Evolutionary conservation across 768 basidiomycete genomes (phyloP), one percentile per base, ranked within the genome.

Genomic region (Kwoniella bestiolae): DNA sequence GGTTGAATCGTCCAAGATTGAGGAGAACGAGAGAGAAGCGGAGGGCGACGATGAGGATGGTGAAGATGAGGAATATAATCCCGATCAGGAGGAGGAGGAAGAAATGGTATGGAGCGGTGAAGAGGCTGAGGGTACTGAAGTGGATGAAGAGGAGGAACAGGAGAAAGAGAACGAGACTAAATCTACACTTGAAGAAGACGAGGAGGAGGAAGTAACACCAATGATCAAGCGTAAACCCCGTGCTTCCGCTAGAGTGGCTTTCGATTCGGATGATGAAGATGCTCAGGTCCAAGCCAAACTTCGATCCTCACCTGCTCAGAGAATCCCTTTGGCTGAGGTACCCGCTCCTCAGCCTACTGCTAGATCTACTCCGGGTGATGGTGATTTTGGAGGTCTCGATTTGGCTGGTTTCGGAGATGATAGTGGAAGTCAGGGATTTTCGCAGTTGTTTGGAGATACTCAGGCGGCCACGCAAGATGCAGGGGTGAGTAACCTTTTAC

Each of bases 381-480:
- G 16, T 31, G 63, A 46, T 11, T 59, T 65, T 52, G 63, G 63
- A 16, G 51, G 63, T 21, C 50, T 69, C 34, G 74, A 72, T 47
- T 57, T 76, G 2, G 73, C 44, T 55, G 78, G 73, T 8, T 72
- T 72, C 21, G 70, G 67, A 3, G 63, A 57, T 9, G 61, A 46
- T 34, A 56, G 57, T 5, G 75, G 69, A 9, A 66, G 68, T 35
- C 72, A 49, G 3, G 79, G 77, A 6, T 80, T 80, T 60, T 76
- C 75, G 11, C 77, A 78, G 61, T 60, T 80, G n/a, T 80, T 80
- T 46, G 77, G 69, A 6, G 65, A 61, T 2, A 80, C 77, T 8
- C 79, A 78, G 55, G 59, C 50, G 12, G 61, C 65, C 25, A 44
- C 25, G 3, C 34, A 46, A 18, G 25, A 41, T 29, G 49, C 45